Percentiles rank a stretch among this genome's conserved stretches.
Conservation (phyloP, 2,329 filamentous ascomycete species). For the Aspergillus sp. region DNA sequence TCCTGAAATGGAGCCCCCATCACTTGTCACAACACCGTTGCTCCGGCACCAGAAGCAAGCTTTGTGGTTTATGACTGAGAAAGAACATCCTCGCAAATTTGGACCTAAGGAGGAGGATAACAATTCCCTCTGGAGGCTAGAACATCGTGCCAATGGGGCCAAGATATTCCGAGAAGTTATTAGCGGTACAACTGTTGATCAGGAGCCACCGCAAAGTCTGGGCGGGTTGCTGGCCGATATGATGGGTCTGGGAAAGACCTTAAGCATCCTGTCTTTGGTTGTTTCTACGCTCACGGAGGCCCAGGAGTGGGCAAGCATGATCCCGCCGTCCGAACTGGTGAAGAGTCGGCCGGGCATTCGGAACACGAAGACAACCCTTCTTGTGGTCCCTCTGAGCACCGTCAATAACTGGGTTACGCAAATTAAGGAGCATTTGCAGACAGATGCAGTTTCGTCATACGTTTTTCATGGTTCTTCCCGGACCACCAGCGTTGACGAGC, state of each 20-base stretch:
- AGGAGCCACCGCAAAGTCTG: slow-evolving; percentile 64
- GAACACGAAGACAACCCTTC: slow-evolving; percentile 77
- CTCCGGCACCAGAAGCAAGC: slow-evolving; percentile 89
- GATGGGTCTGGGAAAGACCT: slow-evolving; percentile 85
- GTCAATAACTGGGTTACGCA: slow-evolving; percentile 95
- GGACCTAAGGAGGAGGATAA: slow-evolving; percentile 61
- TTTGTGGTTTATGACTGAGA: slow-evolving; percentile 78
- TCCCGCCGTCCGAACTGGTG: slow-evolving; percentile 46
- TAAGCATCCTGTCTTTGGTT: slow-evolving; percentile 81
- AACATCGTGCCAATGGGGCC: slow-evolving; percentile 56
- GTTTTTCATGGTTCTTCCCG: slow-evolving; percentile 84
- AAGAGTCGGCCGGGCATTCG: slow-evolving; percentile 38
- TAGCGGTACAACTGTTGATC: slow-evolving; percentile 64
- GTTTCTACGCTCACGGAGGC: slow-evolving; percentile 65
- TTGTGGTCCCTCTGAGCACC: slow-evolving; percentile 87
- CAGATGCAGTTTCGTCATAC: slow-evolving; percentile 67
- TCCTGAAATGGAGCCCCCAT: slow-evolving; percentile 67
- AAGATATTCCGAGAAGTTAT: slow-evolving; percentile 79
- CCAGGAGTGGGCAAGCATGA: slow-evolving; percentile 57
- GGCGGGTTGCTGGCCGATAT: slow-evolving; percentile 79
- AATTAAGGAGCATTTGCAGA: slow-evolving; percentile 75
- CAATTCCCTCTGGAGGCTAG: slow-evolving; percentile 75
- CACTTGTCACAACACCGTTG: slow-evolving; percentile 64
- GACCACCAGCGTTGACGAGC: slow-evolving; percentile 64
- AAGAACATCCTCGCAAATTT: slow-evolving; percentile 67